Evolutionary conservation across 495 filamentous ascomycete species (phyloP).

Genomic region (Podospora anserina): DNA sequence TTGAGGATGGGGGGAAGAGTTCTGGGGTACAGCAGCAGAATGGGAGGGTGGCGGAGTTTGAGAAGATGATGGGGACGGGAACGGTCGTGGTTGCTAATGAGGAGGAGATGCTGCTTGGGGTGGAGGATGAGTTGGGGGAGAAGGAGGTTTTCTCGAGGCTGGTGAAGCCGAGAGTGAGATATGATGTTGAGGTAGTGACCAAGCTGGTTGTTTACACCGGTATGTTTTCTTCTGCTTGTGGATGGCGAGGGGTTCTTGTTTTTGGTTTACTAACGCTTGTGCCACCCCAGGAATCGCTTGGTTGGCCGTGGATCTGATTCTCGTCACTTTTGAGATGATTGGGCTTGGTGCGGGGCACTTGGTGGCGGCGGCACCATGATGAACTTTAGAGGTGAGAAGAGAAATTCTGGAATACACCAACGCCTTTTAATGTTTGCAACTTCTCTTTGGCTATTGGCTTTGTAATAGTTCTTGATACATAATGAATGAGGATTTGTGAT

Average conservation of each 20-base stretch:
- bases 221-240: constrained; percentile 31
- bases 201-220: constrained; percentile 94
- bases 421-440: neutral
- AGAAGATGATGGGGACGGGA: constrained; percentile 67
- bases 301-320: constrained; percentile 65
- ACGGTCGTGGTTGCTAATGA: constrained; percentile 22
- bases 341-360: constrained; percentile 51
- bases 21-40: constrained; percentile 29
- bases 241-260: neutral
- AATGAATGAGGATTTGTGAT: constrained; percentile 5
- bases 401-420: neutral
- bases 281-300: constrained; percentile 64
- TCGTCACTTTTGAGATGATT: constrained; percentile 62
- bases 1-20: constrained; percentile 26
- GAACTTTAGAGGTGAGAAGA: neutral
- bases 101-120: constrained; percentile 34
- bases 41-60: constrained; percentile 54
- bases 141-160: constrained; percentile 81
- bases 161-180: constrained; percentile 83
- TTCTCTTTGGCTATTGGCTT: neutral
- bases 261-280: constrained; percentile 8
- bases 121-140: constrained; percentile 57
- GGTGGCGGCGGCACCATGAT: neutral
- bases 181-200: constrained; percentile 96
- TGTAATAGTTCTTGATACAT: neutral